Conservation (phyloP, 2,329 filamentous ascomycete species). For the Paramyrothecium sp. region DNA sequence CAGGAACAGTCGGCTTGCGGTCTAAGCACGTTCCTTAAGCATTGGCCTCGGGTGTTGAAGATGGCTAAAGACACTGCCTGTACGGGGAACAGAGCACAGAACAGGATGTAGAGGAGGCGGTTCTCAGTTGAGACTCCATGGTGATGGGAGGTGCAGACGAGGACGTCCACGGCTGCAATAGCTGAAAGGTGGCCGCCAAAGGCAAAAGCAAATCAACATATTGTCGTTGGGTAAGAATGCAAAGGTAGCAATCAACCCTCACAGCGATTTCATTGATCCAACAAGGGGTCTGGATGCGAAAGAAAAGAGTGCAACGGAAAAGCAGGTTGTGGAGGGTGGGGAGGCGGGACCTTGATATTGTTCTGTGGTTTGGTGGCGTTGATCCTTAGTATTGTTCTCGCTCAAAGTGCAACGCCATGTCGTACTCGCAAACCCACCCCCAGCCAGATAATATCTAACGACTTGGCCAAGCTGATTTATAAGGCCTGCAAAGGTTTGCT, state of each 20-base stretch:
- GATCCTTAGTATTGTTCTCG: conserved; percentile 30
- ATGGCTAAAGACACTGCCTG: no score
- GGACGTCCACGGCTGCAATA: neutral
- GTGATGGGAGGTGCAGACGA: neutral
- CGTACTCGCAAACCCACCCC: neutral
- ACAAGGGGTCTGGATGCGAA: no score
- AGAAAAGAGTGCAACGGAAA: conserved; percentile 8
- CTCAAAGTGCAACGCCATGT: neutral
- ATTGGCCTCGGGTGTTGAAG: no score
- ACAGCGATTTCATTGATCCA: conserved; percentile 7
- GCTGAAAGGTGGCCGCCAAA: neutral
- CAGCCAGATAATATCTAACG: no score
- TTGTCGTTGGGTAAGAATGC: conserved; percentile 18
- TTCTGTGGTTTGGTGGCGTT: conserved; percentile 26
- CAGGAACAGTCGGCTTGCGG: no score
- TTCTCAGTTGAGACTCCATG: no score
- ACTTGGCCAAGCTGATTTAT: no score
- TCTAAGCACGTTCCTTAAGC: no score
- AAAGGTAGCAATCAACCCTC: conserved; percentile 15
- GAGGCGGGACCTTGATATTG: conserved; percentile 24
- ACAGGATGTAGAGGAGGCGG: no score
- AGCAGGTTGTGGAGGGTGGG: neutral
- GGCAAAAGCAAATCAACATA: conserved; percentile 12
- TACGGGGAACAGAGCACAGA: no score
- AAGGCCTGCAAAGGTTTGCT: no score